A percentile compares a stretch with the other conserved stretches of the same genome.
phyloP scores from a whole-genome alignment of 2,329 filamentous ascomycete genomes.

The Aspergillus pseudoglaucus region DNA sequence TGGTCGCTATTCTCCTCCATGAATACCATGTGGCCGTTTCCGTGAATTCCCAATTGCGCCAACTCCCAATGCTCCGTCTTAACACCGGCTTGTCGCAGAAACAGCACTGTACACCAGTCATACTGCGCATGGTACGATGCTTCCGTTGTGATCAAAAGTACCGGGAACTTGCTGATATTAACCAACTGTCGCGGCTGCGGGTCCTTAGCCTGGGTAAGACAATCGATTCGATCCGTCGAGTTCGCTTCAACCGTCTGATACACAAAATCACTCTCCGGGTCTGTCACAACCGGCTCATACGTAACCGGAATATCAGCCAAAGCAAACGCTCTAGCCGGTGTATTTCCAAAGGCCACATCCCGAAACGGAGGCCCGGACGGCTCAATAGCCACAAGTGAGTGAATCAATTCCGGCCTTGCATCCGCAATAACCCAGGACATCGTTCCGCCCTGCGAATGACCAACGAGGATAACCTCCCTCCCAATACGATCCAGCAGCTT shows the following conservation, averaged over 20 bases:
- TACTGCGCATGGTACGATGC: conserved; percentile 50
- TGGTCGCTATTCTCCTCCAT: conserved; percentile 22
- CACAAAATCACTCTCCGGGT: conserved; percentile 8
- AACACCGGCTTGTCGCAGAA: conserved; percentile 49
- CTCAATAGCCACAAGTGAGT: conserved; percentile 47
- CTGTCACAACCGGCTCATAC: conserved; percentile 7
- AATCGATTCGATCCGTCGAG: conserved; percentile 16
- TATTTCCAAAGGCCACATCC: conserved; percentile 8
- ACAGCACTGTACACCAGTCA: conserved; percentile 50
- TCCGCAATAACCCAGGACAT: conserved; percentile 48
- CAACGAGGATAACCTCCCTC: conserved; percentile 26
- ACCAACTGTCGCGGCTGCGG: conserved; percentile 39
- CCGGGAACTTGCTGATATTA: conserved; percentile 44
- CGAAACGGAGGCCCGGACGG: conserved; percentile 44
- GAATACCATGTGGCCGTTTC: conserved; percentile 49
- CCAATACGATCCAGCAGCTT: conserved; percentile 21
- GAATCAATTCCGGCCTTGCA: conserved; percentile 41
- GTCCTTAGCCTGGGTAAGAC: conserved; percentile 31
- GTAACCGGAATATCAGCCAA: conserved; percentile 15
- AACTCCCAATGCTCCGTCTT: conserved; percentile 41
- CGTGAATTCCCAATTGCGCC: conserved; percentile 39
- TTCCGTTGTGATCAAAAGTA: conserved; percentile 47
- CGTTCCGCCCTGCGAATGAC: conserved; percentile 46
- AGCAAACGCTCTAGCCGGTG: conserved; percentile 10
- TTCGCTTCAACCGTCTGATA: conserved; percentile 9